Conservation (phyloP, 2,329 filamentous ascomycete species). For the Stagonosporopsis vannaccii region DNA sequence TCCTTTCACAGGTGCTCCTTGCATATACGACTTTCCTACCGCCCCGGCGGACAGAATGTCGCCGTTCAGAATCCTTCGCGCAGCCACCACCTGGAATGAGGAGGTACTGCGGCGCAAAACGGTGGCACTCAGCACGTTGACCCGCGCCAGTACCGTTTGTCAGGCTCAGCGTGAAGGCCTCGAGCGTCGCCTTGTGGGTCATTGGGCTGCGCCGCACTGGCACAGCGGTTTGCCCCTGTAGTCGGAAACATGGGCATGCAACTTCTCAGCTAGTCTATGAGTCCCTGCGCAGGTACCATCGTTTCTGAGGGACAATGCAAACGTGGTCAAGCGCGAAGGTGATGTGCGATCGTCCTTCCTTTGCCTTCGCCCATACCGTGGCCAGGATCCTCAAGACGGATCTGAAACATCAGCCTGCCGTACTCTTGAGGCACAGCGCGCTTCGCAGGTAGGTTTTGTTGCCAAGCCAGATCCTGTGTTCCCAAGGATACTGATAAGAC, state of each 20-base stretch:
- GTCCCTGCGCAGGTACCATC: conserved; percentile 4
- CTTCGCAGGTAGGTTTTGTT: neutral
- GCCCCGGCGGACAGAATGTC: neutral
- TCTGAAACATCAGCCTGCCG: neutral
- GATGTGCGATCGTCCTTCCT: conserved; percentile 1
- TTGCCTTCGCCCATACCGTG: neutral
- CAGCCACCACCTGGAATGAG: neutral
- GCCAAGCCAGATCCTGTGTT: conserved; percentile 10
- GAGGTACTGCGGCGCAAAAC: conserved; percentile 8
- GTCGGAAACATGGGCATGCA: neutral
- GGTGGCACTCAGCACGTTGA: conserved; percentile 1
- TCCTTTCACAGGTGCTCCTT: conserved; percentile 10
- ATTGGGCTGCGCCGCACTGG: conserved; percentile 9
- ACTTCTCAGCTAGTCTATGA: neutral
- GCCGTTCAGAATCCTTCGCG: conserved; percentile 8
- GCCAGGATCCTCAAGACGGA: neutral
- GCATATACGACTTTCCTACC: neutral
- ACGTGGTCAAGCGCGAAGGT: neutral
- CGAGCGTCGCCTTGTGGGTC: conserved; percentile 1
- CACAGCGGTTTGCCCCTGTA: neutral
- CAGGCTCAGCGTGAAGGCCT: neutral
- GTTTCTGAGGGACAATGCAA: neutral
- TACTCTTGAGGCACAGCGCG: neutral
- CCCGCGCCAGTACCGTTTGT: neutral
- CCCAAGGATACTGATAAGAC: neutral